phyloP scores from a whole-genome alignment of 208 protist species.

The Strigomonas galati region DNA sequence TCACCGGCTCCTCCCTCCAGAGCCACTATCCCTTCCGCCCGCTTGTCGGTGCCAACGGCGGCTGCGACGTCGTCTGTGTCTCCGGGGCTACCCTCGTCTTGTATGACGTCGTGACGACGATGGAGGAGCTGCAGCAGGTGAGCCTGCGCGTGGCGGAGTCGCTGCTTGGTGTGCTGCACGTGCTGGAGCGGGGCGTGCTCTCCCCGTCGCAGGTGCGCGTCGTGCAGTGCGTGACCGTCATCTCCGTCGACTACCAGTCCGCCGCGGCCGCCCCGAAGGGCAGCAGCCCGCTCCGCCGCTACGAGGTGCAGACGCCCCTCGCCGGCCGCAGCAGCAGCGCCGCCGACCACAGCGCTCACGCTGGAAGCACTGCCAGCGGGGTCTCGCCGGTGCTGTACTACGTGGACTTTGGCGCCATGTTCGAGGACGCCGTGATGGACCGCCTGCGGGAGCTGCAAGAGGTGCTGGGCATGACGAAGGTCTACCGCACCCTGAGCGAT shows the following conservation, averaged over 20 bases:
- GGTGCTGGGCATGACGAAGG: constrained; percentile 46
- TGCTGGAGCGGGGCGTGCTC: constrained; percentile 59
- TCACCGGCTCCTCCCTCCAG: constrained; percentile 45
- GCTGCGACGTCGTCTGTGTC: constrained; percentile 79
- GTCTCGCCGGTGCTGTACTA: constrained; percentile 54
- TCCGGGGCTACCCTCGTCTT: constrained; percentile 56
- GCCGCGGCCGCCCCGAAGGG: background rate
- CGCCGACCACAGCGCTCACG: background rate
- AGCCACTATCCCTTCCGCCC: constrained; percentile 66
- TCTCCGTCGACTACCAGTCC: constrained; percentile 60
- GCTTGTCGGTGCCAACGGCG: constrained; percentile 66
- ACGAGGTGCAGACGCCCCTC: background rate
- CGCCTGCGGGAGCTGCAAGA: constrained; percentile 56
- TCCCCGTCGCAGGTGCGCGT: constrained; percentile 46
- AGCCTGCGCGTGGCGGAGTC: constrained; percentile 65
- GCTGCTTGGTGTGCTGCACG: constrained; percentile 75
- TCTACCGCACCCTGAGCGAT: constrained; percentile 77
- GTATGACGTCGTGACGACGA: constrained; percentile 72
- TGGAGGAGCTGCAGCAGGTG: constrained; percentile 39
- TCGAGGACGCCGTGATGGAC: constrained; percentile 73
- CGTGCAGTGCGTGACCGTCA: constrained; percentile 72
- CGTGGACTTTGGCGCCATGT: constrained; percentile 68
- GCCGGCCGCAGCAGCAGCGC: constrained; percentile 3
- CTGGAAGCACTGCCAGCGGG: background rate
- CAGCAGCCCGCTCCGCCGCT: background rate